A percentile compares a stretch with the other conserved stretches of the same genome.
Conservation (phyloP, 2,329 filamentous ascomycete genomes). For the Pestalotiopsis sp. region DNA sequence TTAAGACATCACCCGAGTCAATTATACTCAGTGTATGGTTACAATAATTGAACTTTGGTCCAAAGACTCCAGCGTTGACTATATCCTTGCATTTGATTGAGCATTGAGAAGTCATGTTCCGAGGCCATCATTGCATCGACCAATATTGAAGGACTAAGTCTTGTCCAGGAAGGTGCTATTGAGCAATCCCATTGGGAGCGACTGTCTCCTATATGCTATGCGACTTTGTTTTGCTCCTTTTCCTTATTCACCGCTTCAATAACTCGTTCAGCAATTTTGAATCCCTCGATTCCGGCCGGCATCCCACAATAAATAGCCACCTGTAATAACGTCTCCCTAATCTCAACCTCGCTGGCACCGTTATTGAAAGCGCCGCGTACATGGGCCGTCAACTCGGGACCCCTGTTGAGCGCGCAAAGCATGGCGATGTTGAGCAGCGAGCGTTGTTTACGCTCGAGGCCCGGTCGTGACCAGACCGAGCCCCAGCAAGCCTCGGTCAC, state of each 20-base stretch:
- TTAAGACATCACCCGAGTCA: neutral
- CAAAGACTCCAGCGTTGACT: neutral
- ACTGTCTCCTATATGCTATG: neutral
- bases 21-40: neutral
- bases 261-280: neutral
- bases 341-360: conserved; percentile 58
- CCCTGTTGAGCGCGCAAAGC: conserved; percentile 62
- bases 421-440: conserved; percentile 66
- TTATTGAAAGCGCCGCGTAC: conserved; percentile 64
- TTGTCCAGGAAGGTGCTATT: no score
- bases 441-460: conserved; percentile 61
- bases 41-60: neutral
- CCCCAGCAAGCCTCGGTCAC: conserved; percentile 47
- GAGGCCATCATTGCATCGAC: no score
- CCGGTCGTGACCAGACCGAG: conserved; percentile 63
- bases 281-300: conserved; percentile 4
- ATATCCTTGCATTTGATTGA: neutral
- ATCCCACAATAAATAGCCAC: conserved; percentile 1
- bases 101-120: no score
- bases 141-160: no score
- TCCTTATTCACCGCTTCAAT: neutral
- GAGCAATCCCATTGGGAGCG: no score
- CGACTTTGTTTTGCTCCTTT: neutral
- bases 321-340: conserved; percentile 6
- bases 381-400: conserved; percentile 61